Evolutionary conservation across 176 grass and related monocot species (phyloP).

Genomic region (Sorghum bicolor): Sorghum_bicolor_NCBIv3 NC_012879.2:4569501-4570000

Average conservation of each 20-base stretch:
- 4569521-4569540: not conserved
- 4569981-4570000: not conserved
- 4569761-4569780: not conserved
- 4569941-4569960: not conserved
- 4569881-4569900: not conserved
- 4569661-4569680: not conserved
- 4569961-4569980: not conserved
- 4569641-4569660: not conserved
- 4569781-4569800: not conserved
- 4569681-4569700: not conserved
- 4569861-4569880: not conserved
- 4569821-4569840: not conserved
- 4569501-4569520: not conserved
- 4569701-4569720: not conserved
- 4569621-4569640: not conserved
- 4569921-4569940: not conserved
- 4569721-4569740: not conserved
- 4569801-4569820: not conserved
- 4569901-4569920: not conserved
- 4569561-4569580: not conserved
- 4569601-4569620: not conserved
- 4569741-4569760: conserved; percentile 17
- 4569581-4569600: not conserved
- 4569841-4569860: not conserved
- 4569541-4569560: not conserved